A percentile compares a stretch with the other conserved stretches of the same genome.
These are phyloP conservation scores for Globisporangium middletonii DNA, from an alignment of 352 stramenopile species.

Conservation along the genomic window DNA sequence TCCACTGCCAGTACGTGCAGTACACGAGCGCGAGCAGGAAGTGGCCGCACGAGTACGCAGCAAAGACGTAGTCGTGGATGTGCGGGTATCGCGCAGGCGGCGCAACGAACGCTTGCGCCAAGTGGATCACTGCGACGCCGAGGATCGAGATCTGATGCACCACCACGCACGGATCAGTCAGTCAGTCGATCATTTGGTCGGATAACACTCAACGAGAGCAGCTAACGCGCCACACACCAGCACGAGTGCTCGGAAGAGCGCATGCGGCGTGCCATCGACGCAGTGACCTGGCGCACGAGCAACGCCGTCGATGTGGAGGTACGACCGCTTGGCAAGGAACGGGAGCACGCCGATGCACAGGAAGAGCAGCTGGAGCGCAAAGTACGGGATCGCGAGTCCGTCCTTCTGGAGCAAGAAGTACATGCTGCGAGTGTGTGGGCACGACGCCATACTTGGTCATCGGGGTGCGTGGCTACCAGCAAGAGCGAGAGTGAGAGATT, in stretches of 20 bases:
- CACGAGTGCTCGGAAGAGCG: constrained; percentile 34
- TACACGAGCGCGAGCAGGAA: constrained; percentile 70
- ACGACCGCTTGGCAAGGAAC: constrained; percentile 27
- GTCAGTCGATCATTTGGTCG: not conserved
- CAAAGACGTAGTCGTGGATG: constrained; percentile 85
- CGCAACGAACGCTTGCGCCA: constrained; percentile 34
- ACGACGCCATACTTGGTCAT: not conserved
- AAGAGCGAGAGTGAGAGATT: not conserved
- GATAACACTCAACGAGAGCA: not conserved
- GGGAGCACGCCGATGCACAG: constrained; percentile 38
- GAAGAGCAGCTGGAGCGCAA: constrained; percentile 52
- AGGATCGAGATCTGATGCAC: constrained; percentile 41
- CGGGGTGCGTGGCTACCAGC: not conserved
- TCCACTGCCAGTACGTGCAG: constrained; percentile 86
- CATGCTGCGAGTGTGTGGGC: constrained; percentile 49
- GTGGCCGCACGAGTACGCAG: constrained; percentile 70
- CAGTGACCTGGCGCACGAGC: constrained; percentile 33
- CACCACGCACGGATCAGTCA: not conserved
- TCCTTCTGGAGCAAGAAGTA: constrained; percentile 85
- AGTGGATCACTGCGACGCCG: constrained; percentile 48
- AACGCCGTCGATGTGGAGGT: constrained; percentile 16
- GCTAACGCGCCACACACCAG: constrained; percentile 25
- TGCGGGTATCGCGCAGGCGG: constrained; percentile 64
- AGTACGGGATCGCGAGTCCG: constrained; percentile 61
- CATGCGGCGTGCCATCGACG: constrained; percentile 24